These are phyloP conservation scores for Penicillium argentinense DNA, from an alignment of 495 filamentous ascomycete species.

Conservation along the genomic window DNA sequence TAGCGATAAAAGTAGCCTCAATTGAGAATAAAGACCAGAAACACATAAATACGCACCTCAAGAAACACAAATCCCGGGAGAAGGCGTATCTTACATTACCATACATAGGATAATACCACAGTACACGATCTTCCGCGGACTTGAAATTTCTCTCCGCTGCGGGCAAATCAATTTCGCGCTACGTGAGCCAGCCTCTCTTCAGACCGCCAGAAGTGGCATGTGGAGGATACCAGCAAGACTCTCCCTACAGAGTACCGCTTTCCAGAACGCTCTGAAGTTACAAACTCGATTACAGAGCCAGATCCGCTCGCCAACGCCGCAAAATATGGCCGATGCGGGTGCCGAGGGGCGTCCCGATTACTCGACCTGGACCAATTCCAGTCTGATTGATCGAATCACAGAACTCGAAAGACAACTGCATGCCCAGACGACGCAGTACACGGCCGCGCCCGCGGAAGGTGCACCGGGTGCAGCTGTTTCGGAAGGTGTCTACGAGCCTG, in stretches of 20 bases:
- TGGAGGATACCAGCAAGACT: slow-evolving; percentile 19
- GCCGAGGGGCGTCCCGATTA: slow-evolving; percentile 40
- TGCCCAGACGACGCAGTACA: slow-evolving; percentile 42
- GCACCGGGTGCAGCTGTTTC: slow-evolving; percentile 14
- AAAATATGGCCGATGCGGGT: slow-evolving; percentile 16
- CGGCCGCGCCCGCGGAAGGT: slow-evolving; percentile 16
- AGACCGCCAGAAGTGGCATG: slow-evolving; percentile 22
- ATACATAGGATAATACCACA: slow-evolving; percentile 11
- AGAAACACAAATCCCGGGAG: no score
- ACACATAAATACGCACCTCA: no score
- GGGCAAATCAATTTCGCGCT: not conserved
- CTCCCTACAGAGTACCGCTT: slow-evolving; percentile 1
- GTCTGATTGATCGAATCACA: slow-evolving; percentile 63
- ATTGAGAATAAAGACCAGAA: no score
- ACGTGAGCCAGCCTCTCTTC: slow-evolving; percentile 1
- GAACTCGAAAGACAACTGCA: slow-evolving; percentile 63
- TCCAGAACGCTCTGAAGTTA: not conserved
- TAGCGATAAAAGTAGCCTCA: no score
- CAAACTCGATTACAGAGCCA: slow-evolving; percentile 15
- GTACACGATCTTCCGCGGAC: slow-evolving; percentile 12
- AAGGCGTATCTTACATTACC: slow-evolving; percentile 3
- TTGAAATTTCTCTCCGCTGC: slow-evolving; percentile 3
- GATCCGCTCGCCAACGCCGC: slow-evolving; percentile 4
- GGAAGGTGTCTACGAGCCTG: slow-evolving; percentile 22
- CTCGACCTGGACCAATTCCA: slow-evolving; percentile 62